Evolutionary conservation across 75 land plant genomes (phyloP).

Genomic region (Cupressus sempervirens): DNA sequence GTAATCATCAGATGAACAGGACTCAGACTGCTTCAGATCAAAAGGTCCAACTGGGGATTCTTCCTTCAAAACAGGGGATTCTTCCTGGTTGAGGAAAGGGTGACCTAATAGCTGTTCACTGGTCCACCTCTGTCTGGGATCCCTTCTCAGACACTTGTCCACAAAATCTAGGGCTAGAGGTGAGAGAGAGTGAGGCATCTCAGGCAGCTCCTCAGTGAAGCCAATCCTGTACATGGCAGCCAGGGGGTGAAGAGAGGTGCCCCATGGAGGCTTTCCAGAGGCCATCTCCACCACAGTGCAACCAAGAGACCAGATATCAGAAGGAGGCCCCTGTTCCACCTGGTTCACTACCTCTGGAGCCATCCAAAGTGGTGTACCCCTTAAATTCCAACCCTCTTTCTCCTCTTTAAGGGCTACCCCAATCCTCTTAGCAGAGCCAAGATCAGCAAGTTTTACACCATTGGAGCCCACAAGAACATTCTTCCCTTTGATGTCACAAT

Average conservation of each 20-base stretch:
- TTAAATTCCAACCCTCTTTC: not conserved
- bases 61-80: not conserved
- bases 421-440: constrained; percentile 60
- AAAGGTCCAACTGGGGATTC: not conserved
- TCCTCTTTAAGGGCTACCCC: not conserved
- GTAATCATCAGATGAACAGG: not conserved
- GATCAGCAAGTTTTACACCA: constrained; percentile 80
- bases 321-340: constrained; percentile 31
- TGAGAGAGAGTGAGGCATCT: constrained; percentile 37
- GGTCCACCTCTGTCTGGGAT: constrained; percentile 56
- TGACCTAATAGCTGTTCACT: constrained; percentile 51
- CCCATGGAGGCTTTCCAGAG: constrained; percentile 56
- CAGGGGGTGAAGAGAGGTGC: constrained; percentile 5
- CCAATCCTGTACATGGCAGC: constrained; percentile 39
- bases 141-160: constrained; percentile 52
- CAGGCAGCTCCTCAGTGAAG: constrained; percentile 38
- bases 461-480: constrained; percentile 50
- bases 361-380: constrained; percentile 80
- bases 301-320: constrained; percentile 75
- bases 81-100: constrained; percentile 15
- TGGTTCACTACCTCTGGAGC: constrained; percentile 68
- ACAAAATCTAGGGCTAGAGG: constrained; percentile 46
- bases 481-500: constrained; percentile 71
- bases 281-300: constrained; percentile 75
- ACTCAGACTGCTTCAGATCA: not conserved